Evolutionary conservation across 352 stramenopile species (phyloP), one percentile per base, ranked within the genome.

Genomic region (Phytophthora quininea): DNA sequence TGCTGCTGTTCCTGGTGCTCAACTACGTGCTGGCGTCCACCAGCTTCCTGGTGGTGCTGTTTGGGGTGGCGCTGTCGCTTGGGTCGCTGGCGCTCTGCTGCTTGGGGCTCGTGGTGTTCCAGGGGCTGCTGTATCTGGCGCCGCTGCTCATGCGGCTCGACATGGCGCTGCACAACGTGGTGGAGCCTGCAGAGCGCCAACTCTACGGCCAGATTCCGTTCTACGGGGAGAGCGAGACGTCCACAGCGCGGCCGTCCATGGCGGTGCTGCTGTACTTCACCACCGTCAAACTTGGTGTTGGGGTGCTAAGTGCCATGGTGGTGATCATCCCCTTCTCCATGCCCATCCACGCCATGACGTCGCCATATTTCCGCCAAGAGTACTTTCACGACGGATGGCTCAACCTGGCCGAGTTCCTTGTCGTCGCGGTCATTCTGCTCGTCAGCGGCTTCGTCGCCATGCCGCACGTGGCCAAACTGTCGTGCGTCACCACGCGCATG

Each of bases 71-170:
- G 12, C 65, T 90, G 46, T 77, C 80, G 31, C 58, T 86, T 11
- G 66, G 73, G 19, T 72, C 90, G 38, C 55, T 95, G 37, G 78
- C 83, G 48, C 59, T 95, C 9, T 95, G 82, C 67, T 88, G 81
- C 37, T 33, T 91, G 8, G 86, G 86, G 12, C 58, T 92, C 31
- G 63, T 88, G 33, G 65, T 89, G 33, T 89, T 92, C 60, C 77
- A 86, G n/a, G 49, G 87, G 12, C 63, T 92, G 58, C 65, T 95
- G 35, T 82, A 86, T 29, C 27, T 84, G 45, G 70, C 86, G 12
- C 72, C 79, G 32, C 33, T 83, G 38, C 59, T 92, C 8, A 75
- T 79, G 35, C 69, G 80, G 10, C 35, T 88, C 32, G 86, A 92
- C 59, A 71, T 91, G 12, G 68, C 58, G 30, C 70, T 94, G 29